phyloP scores from a whole-genome alignment of 2,329 filamentous ascomycete species.

The Clonostachys rhizophaga region DNA sequence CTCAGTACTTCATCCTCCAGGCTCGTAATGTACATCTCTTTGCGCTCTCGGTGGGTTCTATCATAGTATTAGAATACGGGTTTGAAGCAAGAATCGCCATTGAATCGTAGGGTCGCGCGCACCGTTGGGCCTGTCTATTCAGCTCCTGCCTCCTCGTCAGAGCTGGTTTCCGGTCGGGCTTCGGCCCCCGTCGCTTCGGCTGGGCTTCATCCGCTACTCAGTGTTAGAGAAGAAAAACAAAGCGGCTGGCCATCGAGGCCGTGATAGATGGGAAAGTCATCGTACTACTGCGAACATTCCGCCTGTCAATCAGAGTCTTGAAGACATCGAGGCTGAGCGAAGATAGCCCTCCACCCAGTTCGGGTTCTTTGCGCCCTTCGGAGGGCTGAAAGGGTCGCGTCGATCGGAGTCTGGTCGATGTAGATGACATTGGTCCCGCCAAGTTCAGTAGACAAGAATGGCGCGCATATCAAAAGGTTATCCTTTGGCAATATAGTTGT shows the following conservation, averaged over 20 bases:
- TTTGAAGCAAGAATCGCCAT: constrained; percentile 3
- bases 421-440: too few species aligned
- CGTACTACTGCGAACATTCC: not conserved
- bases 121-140: constrained; percentile 95
- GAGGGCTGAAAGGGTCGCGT: too few species aligned
- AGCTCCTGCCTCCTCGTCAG: constrained; percentile 88
- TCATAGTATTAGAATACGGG: not conserved
- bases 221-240: not conserved
- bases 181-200: constrained; percentile 86
- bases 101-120: constrained; percentile 16
- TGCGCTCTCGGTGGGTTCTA: constrained; percentile 93
- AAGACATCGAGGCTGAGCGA: not conserved
- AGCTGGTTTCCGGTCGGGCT: constrained; percentile 93
- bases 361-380: not conserved
- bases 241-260: not conserved
- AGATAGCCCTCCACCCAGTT: not conserved
- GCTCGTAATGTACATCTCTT: constrained; percentile 92
- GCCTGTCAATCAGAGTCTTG: not conserved
- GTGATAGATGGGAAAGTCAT: not conserved
- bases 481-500: too few species aligned
- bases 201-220: constrained; percentile 66
- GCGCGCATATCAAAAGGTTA: too few species aligned
- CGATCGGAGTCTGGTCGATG: too few species aligned
- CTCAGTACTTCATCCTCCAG: constrained; percentile 88
- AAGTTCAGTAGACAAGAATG: too few species aligned